Evolutionary conservation across 140 eudicot species (phyloP), one percentile per base, ranked within the genome.

Genomic region (Flaveria floridana): DNA sequence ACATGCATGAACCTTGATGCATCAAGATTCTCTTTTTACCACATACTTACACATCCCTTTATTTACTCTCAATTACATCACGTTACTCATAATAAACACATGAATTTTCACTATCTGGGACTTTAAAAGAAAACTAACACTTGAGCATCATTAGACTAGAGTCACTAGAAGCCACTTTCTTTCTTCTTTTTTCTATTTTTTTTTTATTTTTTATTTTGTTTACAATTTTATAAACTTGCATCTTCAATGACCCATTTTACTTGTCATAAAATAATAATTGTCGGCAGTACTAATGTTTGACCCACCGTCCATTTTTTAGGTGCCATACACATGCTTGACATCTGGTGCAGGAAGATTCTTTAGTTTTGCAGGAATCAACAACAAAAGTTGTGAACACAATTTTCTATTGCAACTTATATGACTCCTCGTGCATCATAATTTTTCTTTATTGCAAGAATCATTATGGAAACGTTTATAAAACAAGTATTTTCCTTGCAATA

Each of bases 281-380:
- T 47, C 59, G 37, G 39, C 14, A 12, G 46, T 69, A 6, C 30
- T 23, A 25, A 48, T 50, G n/a, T 25, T 70, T 70, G 74, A 47
- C 46, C 74, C 62, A 70, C 77, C 68, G 21, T 41, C 23, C 37
- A 10, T 48, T n/a, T 70, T 16, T 28, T 26, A 47, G 21, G 28
- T 51, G 19, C 68, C 57, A 10, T 15, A 59, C 70, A 15, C 30
- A 42, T 59, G 30, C 10, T 20, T 39, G 68, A 39, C 21, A 28
- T 28, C 25, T 55, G 30, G 47, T 21, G 15, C 47, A 59, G 48
- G 26, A 41, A 73, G 46, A 73, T 42, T 42, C 59, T 58, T 42
- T 1, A 53, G 19, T 52, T 18, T 55, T 72, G 26, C 68, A 57
- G 18, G 37, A 74, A 26, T 16, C 50, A 62, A 2, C 16, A 1